phyloP scores from a whole-genome alignment of 2,329 filamentous ascomycete genomes.

The Nothomitra cinnamomea region DNA sequence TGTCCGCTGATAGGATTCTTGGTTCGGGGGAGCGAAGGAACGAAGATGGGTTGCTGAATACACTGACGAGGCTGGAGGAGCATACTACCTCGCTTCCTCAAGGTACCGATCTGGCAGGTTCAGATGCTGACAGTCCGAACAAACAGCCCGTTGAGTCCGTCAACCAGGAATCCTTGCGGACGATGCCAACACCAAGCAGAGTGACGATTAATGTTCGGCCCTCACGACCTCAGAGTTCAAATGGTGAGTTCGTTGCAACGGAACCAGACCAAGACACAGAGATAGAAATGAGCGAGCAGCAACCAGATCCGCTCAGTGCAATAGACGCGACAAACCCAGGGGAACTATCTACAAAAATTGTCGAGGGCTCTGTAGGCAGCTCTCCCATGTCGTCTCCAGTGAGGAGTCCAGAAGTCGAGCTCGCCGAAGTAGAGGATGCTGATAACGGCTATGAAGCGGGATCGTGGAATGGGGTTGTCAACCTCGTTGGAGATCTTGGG shows the following conservation, averaged over 20 bases:
- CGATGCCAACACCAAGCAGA: constrained; percentile 5
- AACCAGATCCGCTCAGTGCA: background rate
- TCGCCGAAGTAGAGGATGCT: constrained; percentile 31
- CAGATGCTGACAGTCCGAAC: background rate
- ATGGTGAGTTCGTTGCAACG: background rate
- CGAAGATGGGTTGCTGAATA: constrained; percentile 1
- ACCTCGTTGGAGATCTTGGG: background rate
- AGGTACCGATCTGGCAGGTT: background rate
- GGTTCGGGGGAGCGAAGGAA: background rate
- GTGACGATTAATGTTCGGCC: constrained; percentile 7
- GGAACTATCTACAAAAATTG: background rate
- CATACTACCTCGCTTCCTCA: constrained; percentile 4
- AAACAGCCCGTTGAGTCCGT: background rate
- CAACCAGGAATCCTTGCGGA: background rate
- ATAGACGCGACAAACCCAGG: background rate
- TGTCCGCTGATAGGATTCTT: constrained; percentile 1
- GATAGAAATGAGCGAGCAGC: background rate
- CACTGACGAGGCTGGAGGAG: constrained; percentile 3
- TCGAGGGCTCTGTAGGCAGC: background rate
- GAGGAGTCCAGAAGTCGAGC: constrained; percentile 30
- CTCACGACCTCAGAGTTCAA: background rate
- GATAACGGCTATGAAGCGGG: constrained; percentile 28
- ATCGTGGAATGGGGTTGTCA: constrained; percentile 21
- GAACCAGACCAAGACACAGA: background rate
- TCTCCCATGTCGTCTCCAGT: constrained; percentile 18